Evolutionary conservation across 2,329 filamentous ascomycete genomes (phyloP).

Genomic region (Botrytis elliptica): DNA sequence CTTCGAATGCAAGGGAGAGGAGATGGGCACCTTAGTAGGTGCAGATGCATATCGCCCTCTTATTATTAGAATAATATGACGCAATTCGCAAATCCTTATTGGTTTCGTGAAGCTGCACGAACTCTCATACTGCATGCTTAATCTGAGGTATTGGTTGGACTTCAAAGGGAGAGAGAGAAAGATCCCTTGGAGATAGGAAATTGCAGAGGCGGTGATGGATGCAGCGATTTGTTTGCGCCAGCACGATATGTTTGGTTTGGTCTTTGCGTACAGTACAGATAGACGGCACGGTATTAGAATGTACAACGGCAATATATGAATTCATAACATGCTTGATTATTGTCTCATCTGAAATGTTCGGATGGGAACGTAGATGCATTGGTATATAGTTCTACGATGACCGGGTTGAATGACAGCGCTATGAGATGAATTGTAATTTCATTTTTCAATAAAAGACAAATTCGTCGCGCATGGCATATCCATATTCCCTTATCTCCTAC

Average conservation of each 20-base stretch:
- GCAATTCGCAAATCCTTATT: neutral
- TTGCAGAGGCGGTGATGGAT: neutral
- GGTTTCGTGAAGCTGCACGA: conserved; percentile 2
- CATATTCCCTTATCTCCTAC: neutral
- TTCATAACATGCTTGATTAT: neutral
- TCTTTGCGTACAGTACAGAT: neutral
- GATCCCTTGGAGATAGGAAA: conserved; percentile 1
- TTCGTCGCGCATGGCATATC: neutral
- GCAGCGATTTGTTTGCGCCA: neutral
- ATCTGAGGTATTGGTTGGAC: neutral
- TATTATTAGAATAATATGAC: conserved; percentile 16
- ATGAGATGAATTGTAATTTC: neutral
- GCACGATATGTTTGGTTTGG: neutral
- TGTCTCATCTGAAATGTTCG: neutral
- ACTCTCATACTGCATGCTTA: neutral
- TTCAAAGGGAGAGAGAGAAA: neutral
- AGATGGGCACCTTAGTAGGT: neutral
- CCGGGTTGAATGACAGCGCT: neutral
- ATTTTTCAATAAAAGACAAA: neutral
- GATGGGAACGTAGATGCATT: neutral
- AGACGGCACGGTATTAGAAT: neutral
- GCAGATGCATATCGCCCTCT: neutral
- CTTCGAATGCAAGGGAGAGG: neutral
- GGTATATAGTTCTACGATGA: neutral
- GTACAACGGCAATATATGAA: neutral